A percentile compares a stretch with the other conserved stretches of the same genome.
These are phyloP conservation scores for Diplodia seriata DNA, from an alignment of 2,329 filamentous ascomycete species.

Conservation along the genomic window DNA sequence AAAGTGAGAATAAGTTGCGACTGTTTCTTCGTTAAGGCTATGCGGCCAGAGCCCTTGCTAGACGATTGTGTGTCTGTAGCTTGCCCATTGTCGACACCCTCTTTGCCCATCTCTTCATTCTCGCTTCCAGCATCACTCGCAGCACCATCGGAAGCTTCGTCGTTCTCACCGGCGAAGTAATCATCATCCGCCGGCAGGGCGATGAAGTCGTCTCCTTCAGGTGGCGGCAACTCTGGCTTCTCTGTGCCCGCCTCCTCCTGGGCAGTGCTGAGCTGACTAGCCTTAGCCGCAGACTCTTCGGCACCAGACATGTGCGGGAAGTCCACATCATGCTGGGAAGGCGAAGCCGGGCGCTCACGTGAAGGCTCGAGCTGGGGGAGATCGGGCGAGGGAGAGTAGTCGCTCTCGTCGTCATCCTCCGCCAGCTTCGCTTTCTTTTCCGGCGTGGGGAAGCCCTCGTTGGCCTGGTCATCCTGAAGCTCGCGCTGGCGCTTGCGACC, in stretches of 20 bases:
- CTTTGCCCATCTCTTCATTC: background rate
- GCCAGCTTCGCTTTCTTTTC: slow-evolving; percentile 23
- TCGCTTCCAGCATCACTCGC: background rate
- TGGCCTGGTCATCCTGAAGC: slow-evolving; percentile 1
- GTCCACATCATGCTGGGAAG: background rate
- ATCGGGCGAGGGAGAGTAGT: slow-evolving; percentile 16
- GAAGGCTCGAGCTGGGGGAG: slow-evolving; percentile 6
- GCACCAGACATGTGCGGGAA: slow-evolving; percentile 22
- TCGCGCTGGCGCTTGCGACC: slow-evolving; percentile 46
- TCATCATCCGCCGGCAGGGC: slow-evolving; percentile 4
- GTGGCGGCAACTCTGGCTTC: background rate
- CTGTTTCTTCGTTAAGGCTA: background rate
- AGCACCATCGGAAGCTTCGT: background rate
- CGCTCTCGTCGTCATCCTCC: slow-evolving; percentile 9
- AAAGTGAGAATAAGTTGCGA: background rate
- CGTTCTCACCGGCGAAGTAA: background rate
- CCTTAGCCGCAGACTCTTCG: slow-evolving; percentile 9
- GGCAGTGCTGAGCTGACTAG: slow-evolving; percentile 9
- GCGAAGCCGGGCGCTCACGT: slow-evolving; percentile 15
- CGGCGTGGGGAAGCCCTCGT: background rate
- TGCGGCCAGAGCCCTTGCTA: background rate
- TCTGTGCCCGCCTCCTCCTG: background rate
- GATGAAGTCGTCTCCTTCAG: slow-evolving; percentile 16
- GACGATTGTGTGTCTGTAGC: background rate
- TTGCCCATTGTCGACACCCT: background rate